Conservation (phyloP, 1,284 basidiomycete species). For the Malassezia globosa region DNA sequence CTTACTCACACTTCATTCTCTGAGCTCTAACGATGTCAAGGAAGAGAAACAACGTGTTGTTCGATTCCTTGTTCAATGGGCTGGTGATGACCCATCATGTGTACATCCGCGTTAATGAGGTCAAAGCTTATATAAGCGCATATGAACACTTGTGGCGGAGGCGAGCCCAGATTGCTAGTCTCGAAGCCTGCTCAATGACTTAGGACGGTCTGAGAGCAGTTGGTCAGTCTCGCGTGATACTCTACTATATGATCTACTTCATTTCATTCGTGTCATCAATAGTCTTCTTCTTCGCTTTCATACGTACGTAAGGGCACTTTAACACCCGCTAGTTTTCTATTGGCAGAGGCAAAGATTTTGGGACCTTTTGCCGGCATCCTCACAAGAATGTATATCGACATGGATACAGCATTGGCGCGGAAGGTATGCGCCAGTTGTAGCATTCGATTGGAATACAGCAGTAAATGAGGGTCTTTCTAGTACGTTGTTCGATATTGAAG, state of each 20-base stretch:
- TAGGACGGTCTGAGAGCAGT: too few species aligned
- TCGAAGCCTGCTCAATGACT: too few species aligned
- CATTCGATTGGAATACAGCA: slow-evolving; percentile 26
- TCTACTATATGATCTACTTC: slow-evolving; percentile 2
- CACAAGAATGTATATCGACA: not conserved
- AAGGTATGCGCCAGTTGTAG: not conserved
- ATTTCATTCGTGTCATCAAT: slow-evolving; percentile 1
- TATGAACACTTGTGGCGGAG: not conserved
- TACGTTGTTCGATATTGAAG: slow-evolving; percentile 36
- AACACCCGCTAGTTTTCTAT: slow-evolving; percentile 6
- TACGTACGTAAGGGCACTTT: slow-evolving; percentile 5
- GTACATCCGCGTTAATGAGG: not conserved
- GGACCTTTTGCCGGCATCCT: not conserved
- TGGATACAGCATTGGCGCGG: not conserved
- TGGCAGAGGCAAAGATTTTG: slow-evolving; percentile 6
- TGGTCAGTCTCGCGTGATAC: too few species aligned
- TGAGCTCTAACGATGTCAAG: not conserved
- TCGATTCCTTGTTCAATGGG: not conserved
- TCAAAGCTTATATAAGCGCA: not conserved
- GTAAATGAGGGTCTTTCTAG: slow-evolving; percentile 24
- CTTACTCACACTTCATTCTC: slow-evolving; percentile 7
- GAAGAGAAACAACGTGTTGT: slow-evolving; percentile 5
- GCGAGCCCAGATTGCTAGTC: not conserved
- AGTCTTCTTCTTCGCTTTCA: not conserved
- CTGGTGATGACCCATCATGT: slow-evolving; percentile 10